Evolutionary conservation across 2,329 filamentous ascomycete genomes (phyloP).

Genomic region (Colletotrichum limetticola): DNA sequence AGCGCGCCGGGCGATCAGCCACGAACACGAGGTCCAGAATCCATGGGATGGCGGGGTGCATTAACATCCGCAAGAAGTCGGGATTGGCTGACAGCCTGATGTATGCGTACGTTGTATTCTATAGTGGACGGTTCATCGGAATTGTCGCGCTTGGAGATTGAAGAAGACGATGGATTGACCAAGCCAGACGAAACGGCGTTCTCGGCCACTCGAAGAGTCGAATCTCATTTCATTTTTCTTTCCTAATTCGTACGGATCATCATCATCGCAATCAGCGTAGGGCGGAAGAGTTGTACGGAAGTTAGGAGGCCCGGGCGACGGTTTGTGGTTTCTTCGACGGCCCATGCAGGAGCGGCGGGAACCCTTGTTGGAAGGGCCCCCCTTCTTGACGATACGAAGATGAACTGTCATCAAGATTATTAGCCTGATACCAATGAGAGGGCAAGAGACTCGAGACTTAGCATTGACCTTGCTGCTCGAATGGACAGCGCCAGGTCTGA

Average conservation of each 20-base stretch:
- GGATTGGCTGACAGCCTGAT: background rate
- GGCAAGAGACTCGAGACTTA: background rate
- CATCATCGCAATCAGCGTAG: background rate
- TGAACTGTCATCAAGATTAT: slow-evolving; percentile 26
- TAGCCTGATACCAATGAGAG: background rate
- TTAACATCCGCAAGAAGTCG: background rate
- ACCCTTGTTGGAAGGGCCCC: background rate
- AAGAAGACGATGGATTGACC: background rate
- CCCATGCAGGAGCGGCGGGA: background rate
- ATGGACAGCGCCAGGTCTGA: slow-evolving; percentile 9
- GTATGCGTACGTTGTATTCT: background rate
- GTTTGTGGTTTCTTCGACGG: background rate
- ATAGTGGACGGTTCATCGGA: background rate
- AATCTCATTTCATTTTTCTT: background rate
- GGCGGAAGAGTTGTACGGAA: background rate
- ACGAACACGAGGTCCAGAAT: slow-evolving; percentile 3
- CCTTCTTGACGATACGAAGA: slow-evolving; percentile 2
- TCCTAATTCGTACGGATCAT: background rate
- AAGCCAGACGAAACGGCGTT: background rate
- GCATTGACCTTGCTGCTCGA: slow-evolving; percentile 4
- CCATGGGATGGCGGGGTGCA: background rate
- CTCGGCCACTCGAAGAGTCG: background rate
- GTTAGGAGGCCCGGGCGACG: background rate
- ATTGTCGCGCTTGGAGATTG: background rate
- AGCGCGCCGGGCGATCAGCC: background rate